Evolutionary conservation across 108 stramenopile species (phyloP), one percentile per base, ranked within the genome.

Genomic region (Pseudonitzschia multistriata): DNA sequence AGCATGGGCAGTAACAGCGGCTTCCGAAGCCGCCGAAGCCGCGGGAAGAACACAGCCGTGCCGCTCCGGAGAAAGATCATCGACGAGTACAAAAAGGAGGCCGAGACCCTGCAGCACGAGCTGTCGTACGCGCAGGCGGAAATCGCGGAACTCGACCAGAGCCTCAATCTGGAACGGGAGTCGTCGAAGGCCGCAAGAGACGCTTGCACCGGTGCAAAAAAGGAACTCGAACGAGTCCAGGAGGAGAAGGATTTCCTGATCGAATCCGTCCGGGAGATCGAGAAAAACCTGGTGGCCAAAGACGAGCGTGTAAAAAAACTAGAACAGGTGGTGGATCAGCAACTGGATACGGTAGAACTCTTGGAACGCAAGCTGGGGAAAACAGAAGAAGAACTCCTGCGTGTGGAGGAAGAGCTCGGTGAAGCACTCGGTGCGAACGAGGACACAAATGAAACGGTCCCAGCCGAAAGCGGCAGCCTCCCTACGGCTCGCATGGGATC

Each of bases 381-480:
- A 64, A 52, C 67, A 36, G 74, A 75, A 45, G 67, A 68, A 36
- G 74, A 75, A 63, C 25, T 75, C 29, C 39, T 75, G 24, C 7
- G 35, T 21, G 63, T 75, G 67, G 74, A 68, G n/a, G 67, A 68
- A 7, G 67, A 68, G 25, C 27, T 75, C 6, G 52, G 27, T 39
- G 57, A 2, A 13, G n/a, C 67, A n/a, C 3, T 35, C n/a, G 31
- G n/a, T 35, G 31, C 11, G n/a, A 29, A 35, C n/a, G 57, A 59
- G 24, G 48, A 75, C 36, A 48, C 42, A 15, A 28, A 47, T n/a
- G n/a, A 29, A 64, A 45, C 0, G 24, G 40, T 10, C 19, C 7
- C n/a, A 22, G 24, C 27, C 17, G 6, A 13, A 4, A 35, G 35
- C 3, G n/a, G 24, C 54, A 55, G 21, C 27, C 54, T 5, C 27